Evolutionary conservation across 2,329 filamentous ascomycete species (phyloP), one percentile per base, ranked within the genome.

Genomic region (Penicillium sp.): DNA sequence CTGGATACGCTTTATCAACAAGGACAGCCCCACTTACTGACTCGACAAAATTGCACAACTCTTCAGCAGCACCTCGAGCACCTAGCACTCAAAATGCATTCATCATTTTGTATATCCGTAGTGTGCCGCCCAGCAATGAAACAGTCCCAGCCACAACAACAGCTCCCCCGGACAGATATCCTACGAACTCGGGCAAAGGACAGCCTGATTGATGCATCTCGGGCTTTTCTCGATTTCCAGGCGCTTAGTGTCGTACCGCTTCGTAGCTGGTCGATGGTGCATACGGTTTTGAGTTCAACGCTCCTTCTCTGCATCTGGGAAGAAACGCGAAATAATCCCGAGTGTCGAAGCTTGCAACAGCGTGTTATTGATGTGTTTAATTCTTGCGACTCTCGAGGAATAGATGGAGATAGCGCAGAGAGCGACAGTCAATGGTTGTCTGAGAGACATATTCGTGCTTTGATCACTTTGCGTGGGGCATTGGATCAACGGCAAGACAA

Each of bases 81-180:
- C 55, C 79, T 81, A 69, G 80, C 78, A 0, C 65, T 84, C 4
- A 81, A 82, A 58, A 73, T 84, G 43, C 60, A 62, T 42, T 53
- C 53, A 1, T 82, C 79, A 1, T 84, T 83, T 64, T 77, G 79
- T 38, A 76, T 79, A 32, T 83, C 81, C 1, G 80, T 58, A 71
- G 67, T 84, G 4, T 83, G 80, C 59, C 78, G 81, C 3, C 80
- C 81, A 7, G 81, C 81, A 2, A 76, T 84, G 61, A 81, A 78
- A 60, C 59, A 59, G 10, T 54, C 51, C 2, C 44, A 30, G 7
- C 23, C 30, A 16, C 59, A 40, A 50, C 58, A 32, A 3, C 30
- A 36, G 32, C 29, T 38, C 7, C 47, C 51, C 5, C 53, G 48
- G 3, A 18, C 52, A 7, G 46, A 56, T 4, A 41, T 61, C 1